These are phyloP conservation scores for Metschnikowia koreensis DNA, from an alignment of 805 yeast genomes.

Conservation along the genomic window DNA sequence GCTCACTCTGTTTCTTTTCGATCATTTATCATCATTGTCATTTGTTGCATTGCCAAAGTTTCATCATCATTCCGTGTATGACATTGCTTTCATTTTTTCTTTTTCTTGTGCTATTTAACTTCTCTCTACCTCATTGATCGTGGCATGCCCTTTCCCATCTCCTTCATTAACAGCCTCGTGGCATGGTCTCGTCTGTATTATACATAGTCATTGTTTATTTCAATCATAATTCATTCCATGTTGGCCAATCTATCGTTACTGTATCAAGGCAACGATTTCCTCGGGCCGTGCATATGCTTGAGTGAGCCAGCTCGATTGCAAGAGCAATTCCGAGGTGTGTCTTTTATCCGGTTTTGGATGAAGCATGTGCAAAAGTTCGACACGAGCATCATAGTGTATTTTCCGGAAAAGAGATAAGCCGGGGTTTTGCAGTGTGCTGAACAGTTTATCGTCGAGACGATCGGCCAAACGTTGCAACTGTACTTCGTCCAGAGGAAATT, in stretches of 20 bases:
- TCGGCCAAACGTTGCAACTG: constrained; percentile 24
- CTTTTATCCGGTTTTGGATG: constrained; percentile 31
- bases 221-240: constrained; percentile 4
- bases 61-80: constrained; percentile 4
- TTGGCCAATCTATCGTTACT: not conserved
- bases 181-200: constrained; percentile 6
- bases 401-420: constrained; percentile 33
- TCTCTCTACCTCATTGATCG: not conserved
- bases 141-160: not conserved
- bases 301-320: constrained; percentile 34
- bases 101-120: not conserved
- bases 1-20: not conserved
- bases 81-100: not conserved
- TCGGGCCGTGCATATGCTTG: constrained; percentile 41
- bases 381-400: constrained; percentile 39
- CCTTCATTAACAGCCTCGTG: not conserved
- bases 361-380: constrained; percentile 30
- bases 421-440: constrained; percentile 25
- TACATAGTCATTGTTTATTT: constrained; percentile 12
- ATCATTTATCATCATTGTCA: constrained; percentile 1
- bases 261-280: constrained; percentile 27
- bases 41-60: constrained; percentile 6
- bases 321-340: constrained; percentile 22
- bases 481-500: constrained; percentile 28
- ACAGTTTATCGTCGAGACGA: constrained; percentile 24